phyloP scores from a whole-genome alignment of 495 filamentous ascomycete genomes.

The Pseudoneurospora amorphoporcata region DNA sequence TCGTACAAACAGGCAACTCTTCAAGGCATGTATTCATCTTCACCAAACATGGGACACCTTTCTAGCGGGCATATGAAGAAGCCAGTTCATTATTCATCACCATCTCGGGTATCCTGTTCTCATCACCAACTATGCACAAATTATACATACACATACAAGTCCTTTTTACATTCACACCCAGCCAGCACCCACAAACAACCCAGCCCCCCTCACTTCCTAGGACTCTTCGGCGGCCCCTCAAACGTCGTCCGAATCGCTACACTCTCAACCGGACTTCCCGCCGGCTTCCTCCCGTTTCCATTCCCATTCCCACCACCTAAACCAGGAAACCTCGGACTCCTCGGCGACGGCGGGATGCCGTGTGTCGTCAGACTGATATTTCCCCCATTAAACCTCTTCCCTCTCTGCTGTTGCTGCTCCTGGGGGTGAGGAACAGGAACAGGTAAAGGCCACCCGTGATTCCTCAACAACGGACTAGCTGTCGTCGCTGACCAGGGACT shows the following conservation, averaged over 20 bases:
- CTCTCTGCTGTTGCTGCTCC: slow-evolving; percentile 6
- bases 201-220: background rate
- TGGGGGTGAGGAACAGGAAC: slow-evolving; percentile 5
- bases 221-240: background rate
- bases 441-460: slow-evolving; percentile 14
- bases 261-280: background rate
- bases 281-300: background rate
- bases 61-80: background rate
- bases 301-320: background rate
- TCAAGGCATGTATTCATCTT: background rate
- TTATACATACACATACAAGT: background rate
- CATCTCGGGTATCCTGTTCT: background rate
- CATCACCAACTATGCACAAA: background rate
- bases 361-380: slow-evolving; percentile 1
- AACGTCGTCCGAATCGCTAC: background rate
- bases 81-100: background rate
- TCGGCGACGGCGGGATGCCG: slow-evolving; percentile 2
- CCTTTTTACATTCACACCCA: too few species aligned
- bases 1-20: background rate
- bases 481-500: slow-evolving; percentile 26
- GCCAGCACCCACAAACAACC: background rate
- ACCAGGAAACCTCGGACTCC: slow-evolving; percentile 6
- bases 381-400: slow-evolving; percentile 1
- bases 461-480: slow-evolving; percentile 24
- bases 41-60: background rate